A percentile compares a stretch with the other conserved stretches of the same genome.
phyloP scores from a whole-genome alignment of 495 filamentous ascomycete species.

The Penicillium subrubescens region DNA sequence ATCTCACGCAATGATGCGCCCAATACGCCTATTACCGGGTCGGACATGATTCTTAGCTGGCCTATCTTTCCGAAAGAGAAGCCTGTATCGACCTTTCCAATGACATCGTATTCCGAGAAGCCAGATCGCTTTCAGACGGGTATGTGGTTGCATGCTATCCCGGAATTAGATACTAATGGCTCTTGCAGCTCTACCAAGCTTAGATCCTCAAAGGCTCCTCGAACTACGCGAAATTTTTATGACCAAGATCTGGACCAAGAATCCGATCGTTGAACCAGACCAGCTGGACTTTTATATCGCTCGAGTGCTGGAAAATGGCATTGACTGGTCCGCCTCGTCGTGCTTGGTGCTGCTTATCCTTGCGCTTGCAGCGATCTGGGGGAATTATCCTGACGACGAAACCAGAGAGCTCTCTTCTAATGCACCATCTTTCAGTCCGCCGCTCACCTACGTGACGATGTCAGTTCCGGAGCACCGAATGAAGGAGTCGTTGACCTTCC shows the following conservation, averaged over 20 bases:
- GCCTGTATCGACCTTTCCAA: slow-evolving; percentile 31
- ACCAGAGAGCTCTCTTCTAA: slow-evolving; percentile 23
- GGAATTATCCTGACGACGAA: slow-evolving; percentile 36
- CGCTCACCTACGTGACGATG: slow-evolving; percentile 26
- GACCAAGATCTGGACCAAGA: slow-evolving; percentile 34
- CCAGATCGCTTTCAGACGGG: slow-evolving; percentile 27
- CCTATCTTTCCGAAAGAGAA: slow-evolving; percentile 33
- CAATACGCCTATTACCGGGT: slow-evolving; percentile 35
- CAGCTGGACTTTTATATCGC: slow-evolving; percentile 30
- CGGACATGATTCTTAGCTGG: slow-evolving; percentile 37
- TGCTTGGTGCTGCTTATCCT: slow-evolving; percentile 39
- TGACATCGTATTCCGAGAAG: slow-evolving; percentile 31
- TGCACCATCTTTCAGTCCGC: slow-evolving; percentile 19
- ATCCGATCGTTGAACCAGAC: slow-evolving; percentile 31
- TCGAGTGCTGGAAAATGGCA: slow-evolving; percentile 30
- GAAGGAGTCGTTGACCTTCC: slow-evolving; percentile 31
- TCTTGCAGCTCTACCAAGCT: slow-evolving; percentile 19
- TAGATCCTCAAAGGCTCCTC: slow-evolving; percentile 28
- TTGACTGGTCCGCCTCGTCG: slow-evolving; percentile 36
- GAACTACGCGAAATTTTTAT: slow-evolving; percentile 32
- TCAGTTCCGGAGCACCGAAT: slow-evolving; percentile 27
- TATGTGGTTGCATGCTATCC: slow-evolving; percentile 6
- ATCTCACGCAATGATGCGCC: slow-evolving; percentile 35
- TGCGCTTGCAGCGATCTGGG: slow-evolving; percentile 40
- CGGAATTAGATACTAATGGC: slow-evolving; percentile 5